Evolutionary conservation across 2,329 filamentous ascomycete genomes (phyloP).

Genomic region (Cordyceps fumosorosea): DNA sequence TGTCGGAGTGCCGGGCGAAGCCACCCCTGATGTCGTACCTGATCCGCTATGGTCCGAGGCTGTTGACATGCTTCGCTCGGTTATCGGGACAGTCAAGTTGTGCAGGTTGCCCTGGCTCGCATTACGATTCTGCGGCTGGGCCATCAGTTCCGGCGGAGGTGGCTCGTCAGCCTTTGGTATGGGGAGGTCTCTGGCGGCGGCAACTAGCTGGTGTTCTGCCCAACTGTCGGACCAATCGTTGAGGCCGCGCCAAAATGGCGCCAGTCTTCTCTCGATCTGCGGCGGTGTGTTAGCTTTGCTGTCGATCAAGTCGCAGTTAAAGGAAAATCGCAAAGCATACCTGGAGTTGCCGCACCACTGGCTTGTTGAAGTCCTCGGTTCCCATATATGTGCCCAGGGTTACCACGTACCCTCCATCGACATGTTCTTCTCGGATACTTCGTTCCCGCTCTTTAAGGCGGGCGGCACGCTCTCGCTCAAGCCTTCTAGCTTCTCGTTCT

Average conservation of each 20-base stretch:
- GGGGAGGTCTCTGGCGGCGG: conserved; percentile 75
- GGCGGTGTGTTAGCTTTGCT: not conserved
- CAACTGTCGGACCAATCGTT: conserved; percentile 83
- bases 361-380: conserved; percentile 87
- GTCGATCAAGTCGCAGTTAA: not conserved
- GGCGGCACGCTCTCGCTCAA: conserved; percentile 72
- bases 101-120: conserved; percentile 44
- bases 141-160: conserved; percentile 59
- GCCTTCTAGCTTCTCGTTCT: conserved; percentile 78
- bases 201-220: conserved; percentile 93
- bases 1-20: conserved; percentile 41
- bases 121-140: conserved; percentile 30
- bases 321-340: conserved; percentile 40
- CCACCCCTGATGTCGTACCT: conserved; percentile 49
- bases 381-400: conserved; percentile 92
- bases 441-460: conserved; percentile 80
- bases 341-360: conserved; percentile 81
- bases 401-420: conserved; percentile 91
- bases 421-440: conserved; percentile 84
- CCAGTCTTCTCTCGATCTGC: conserved; percentile 85
- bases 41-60: conserved; percentile 65
- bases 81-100: conserved; percentile 72
- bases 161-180: conserved; percentile 81
- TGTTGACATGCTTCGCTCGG: conserved; percentile 67
- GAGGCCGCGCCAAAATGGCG: conserved; percentile 91